A percentile compares a stretch with the other conserved stretches of the same genome.
Evolutionary conservation across 345 rosid genomes (phyloP).

Genomic region (Boechera stricta): DNA sequence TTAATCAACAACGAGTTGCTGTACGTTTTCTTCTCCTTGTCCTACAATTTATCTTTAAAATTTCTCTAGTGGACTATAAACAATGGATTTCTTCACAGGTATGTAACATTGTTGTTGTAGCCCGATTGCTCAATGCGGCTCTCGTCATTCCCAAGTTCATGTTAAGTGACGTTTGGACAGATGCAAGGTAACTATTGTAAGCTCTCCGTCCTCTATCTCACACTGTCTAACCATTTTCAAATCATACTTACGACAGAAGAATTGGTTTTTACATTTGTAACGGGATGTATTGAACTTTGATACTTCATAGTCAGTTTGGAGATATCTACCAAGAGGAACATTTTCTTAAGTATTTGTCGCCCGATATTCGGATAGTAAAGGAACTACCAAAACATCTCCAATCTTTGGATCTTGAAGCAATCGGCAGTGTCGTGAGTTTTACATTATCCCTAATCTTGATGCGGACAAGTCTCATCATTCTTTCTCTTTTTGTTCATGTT

Average conservation of each 20-base stretch:
- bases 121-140: slow-evolving; percentile 82
- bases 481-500: slow-evolving; percentile 24
- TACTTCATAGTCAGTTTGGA: slow-evolving; percentile 72
- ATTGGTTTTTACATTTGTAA: slow-evolving; percentile 13
- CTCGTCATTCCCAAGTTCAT: slow-evolving; percentile 89
- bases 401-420: slow-evolving; percentile 85
- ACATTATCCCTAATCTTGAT: background rate
- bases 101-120: slow-evolving; percentile 88
- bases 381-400: slow-evolving; percentile 72
- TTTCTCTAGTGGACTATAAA: background rate
- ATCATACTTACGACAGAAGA: background rate
- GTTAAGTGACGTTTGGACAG: slow-evolving; percentile 95
- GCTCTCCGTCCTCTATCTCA: slow-evolving; percentile 21
- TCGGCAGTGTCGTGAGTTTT: slow-evolving; percentile 82
- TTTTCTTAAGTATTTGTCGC: slow-evolving; percentile 69
- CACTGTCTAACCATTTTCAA: background rate
- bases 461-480: slow-evolving; percentile 11
- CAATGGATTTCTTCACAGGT: slow-evolving; percentile 51
- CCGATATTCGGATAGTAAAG: slow-evolving; percentile 84
- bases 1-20: slow-evolving; percentile 97
- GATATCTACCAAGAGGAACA: slow-evolving; percentile 92
- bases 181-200: slow-evolving; percentile 66
- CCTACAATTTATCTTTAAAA: background rate
- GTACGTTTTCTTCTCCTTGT: slow-evolving; percentile 52
- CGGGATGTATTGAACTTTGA: slow-evolving; percentile 15